Evolutionary conservation across 2,329 filamentous ascomycete genomes (phyloP).

Genomic region (Cryoendolithus antarcticus): DNA sequence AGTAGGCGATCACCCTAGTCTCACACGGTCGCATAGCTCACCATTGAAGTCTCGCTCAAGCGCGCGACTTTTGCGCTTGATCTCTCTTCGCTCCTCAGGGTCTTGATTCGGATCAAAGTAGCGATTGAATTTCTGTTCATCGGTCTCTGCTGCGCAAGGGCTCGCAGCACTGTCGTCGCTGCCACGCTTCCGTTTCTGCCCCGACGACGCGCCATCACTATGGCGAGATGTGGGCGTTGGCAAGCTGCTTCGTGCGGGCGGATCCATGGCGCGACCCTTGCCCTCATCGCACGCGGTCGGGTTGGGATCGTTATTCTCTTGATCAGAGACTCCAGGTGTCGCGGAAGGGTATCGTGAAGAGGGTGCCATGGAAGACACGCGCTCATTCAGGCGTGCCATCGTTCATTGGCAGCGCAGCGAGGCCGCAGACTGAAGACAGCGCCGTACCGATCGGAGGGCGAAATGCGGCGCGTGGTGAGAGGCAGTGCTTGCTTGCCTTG

Average conservation of each 20-base stretch:
- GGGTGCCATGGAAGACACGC: conserved; percentile 1
- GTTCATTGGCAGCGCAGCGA: too few relatives aligned
- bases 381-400: too few relatives aligned
- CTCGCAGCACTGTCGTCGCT: background rate
- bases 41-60: conserved; percentile 50
- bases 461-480: too few relatives aligned
- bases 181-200: conserved; percentile 17
- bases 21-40: conserved; percentile 17
- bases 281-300: conserved; percentile 28
- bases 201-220: conserved; percentile 7
- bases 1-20: too few relatives aligned
- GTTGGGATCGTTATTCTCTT: conserved; percentile 30
- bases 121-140: conserved; percentile 20
- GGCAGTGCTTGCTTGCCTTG: too few relatives aligned
- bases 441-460: too few relatives aligned
- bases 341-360: conserved; percentile 11
- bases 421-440: too few relatives aligned
- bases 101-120: conserved; percentile 77
- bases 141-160: conserved; percentile 8
- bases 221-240: conserved; percentile 28
- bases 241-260: conserved; percentile 17
- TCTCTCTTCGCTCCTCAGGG: conserved; percentile 54
- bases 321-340: conserved; percentile 22
- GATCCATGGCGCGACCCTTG: conserved; percentile 28
- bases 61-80: conserved; percentile 59